Conservation (phyloP, 192 early-diverging fungal genomes). For the Rhizophagus sp. region DNA sequence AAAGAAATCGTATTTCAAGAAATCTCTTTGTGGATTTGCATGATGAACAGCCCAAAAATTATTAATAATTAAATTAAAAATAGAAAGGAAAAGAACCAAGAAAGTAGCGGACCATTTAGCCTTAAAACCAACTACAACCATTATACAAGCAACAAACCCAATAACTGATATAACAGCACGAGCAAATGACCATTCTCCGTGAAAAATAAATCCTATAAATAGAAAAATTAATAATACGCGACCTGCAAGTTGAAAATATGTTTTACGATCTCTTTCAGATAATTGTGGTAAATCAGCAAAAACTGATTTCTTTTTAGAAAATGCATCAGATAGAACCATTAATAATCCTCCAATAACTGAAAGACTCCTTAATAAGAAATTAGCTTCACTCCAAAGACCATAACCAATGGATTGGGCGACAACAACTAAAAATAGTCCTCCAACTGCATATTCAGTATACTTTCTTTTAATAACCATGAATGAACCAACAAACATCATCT, state of each 20-base stretch:
- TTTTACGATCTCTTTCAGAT: conserved; percentile 81
- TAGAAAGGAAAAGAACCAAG: conserved; percentile 82
- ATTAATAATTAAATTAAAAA: conserved; percentile 92
- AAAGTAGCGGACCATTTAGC: conserved; percentile 96
- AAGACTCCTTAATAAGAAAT: conserved; percentile 89
- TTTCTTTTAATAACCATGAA: conserved; percentile 80
- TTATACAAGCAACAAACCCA: conserved; percentile 81
- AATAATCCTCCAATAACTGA: conserved; percentile 93
- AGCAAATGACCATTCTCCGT: conserved; percentile 75
- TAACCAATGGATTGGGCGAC: conserved; percentile 91
- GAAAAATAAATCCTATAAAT: conserved; percentile 87
- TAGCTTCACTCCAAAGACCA: conserved; percentile 87
- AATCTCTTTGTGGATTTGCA: conserved; percentile 80
- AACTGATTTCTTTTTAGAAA: conserved; percentile 67
- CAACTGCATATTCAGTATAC: conserved; percentile 82
- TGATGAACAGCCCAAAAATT: conserved; percentile 95
- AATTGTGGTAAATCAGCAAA: conserved; percentile 90
- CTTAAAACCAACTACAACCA: conserved; percentile 98
- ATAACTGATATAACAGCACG: conserved; percentile 73
- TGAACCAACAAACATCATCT: conserved; percentile 82
- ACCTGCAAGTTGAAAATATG: conserved; percentile 90
- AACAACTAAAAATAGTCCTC: conserved; percentile 78
- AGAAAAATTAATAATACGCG: conserved; percentile 90
- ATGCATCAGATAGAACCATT: conserved; percentile 88
- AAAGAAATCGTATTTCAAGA: conserved; percentile 98